Conservation (phyloP, 2,329 filamentous ascomycete species). For the Fusarium annulatum region DNA sequence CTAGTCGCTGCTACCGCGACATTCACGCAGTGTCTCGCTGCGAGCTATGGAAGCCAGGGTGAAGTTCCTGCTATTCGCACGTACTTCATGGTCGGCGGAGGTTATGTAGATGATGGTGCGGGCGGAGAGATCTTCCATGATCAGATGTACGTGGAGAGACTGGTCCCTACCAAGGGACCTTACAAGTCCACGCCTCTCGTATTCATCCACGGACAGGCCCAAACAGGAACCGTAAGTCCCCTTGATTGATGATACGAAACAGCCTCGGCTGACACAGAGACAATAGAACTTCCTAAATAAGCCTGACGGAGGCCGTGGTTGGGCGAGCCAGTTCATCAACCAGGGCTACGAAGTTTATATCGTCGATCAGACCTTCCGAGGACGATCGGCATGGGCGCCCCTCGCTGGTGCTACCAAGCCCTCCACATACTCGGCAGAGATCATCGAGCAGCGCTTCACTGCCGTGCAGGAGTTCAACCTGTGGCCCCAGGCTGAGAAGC, state of each 20-base stretch:
- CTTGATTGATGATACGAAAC: too few relatives aligned
- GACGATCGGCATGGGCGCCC: slow-evolving; percentile 36
- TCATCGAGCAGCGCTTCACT: slow-evolving; percentile 38
- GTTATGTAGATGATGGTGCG: slow-evolving; percentile 32
- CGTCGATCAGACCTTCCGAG: slow-evolving; percentile 39
- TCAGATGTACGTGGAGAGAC: slow-evolving; percentile 40
- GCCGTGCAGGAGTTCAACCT: slow-evolving; percentile 27
- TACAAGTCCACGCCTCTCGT: slow-evolving; percentile 26
- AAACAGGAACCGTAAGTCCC: slow-evolving; percentile 34
- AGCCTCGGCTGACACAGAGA: background rate
- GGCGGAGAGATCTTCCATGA: slow-evolving; percentile 38
- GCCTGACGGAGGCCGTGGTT: slow-evolving; percentile 37
- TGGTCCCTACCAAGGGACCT: slow-evolving; percentile 17
- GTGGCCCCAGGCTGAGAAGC: slow-evolving; percentile 35
- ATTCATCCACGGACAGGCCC: slow-evolving; percentile 37
- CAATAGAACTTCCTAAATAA: slow-evolving; percentile 39
- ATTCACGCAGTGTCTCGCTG: background rate
- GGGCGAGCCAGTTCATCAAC: slow-evolving; percentile 35
- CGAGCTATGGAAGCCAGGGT: background rate
- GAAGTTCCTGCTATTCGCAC: slow-evolving; percentile 31
- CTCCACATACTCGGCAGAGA: slow-evolving; percentile 27
- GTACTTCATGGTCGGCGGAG: slow-evolving; percentile 32
- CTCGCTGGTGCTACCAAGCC: slow-evolving; percentile 27
- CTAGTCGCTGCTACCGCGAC: background rate
- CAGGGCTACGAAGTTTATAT: slow-evolving; percentile 41